Percentiles rank a stretch among this genome's conserved stretches.
phyloP scores from a whole-genome alignment of 768 basidiomycete genomes.

The Suillus weaverae region DNA sequence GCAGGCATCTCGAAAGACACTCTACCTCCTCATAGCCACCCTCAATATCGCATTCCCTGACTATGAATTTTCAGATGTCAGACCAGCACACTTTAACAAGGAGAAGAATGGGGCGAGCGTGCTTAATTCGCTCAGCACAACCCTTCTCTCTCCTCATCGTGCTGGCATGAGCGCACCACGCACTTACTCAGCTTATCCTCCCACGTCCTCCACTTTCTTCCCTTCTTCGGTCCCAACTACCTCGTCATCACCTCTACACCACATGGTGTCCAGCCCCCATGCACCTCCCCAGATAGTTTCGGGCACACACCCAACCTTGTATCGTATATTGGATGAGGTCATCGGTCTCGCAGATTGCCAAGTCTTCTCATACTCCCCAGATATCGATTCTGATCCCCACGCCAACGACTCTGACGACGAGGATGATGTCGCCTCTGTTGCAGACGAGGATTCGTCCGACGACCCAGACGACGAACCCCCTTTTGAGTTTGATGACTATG shows the following conservation, averaged over 20 bases:
- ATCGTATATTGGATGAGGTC: slow-evolving; percentile 84
- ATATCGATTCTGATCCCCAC: slow-evolving; percentile 93
- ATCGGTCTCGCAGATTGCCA: slow-evolving; percentile 92
- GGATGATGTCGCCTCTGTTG: slow-evolving; percentile 65
- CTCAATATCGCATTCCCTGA: slow-evolving; percentile 98
- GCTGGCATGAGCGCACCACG: slow-evolving; percentile 68
- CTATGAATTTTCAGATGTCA: slow-evolving; percentile 93
- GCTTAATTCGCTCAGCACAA: slow-evolving; percentile 82
- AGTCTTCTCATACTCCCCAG: slow-evolving; percentile 92
- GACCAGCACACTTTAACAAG: slow-evolving; percentile 85
- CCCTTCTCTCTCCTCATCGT: slow-evolving; percentile 71
- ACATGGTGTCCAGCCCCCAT: slow-evolving; percentile 59
- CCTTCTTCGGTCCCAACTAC: slow-evolving; percentile 68
- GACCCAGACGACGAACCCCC: slow-evolving; percentile 73
- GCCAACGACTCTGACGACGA: slow-evolving; percentile 79
- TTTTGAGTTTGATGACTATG: slow-evolving; percentile 82
- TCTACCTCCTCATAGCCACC: slow-evolving; percentile 94
- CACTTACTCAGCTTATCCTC: slow-evolving; percentile 86
- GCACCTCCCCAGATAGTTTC: slow-evolving; percentile 72
- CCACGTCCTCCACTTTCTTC: slow-evolving; percentile 69
- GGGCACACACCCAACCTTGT: slow-evolving; percentile 86
- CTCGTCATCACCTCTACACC: slow-evolving; percentile 66
- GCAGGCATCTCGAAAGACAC: slow-evolving; percentile 82
- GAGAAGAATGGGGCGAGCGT: slow-evolving; percentile 76
- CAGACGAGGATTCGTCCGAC: slow-evolving; percentile 68